Conservation (phyloP, 768 basidiomycete species). For the Collybia sp. region DNA sequence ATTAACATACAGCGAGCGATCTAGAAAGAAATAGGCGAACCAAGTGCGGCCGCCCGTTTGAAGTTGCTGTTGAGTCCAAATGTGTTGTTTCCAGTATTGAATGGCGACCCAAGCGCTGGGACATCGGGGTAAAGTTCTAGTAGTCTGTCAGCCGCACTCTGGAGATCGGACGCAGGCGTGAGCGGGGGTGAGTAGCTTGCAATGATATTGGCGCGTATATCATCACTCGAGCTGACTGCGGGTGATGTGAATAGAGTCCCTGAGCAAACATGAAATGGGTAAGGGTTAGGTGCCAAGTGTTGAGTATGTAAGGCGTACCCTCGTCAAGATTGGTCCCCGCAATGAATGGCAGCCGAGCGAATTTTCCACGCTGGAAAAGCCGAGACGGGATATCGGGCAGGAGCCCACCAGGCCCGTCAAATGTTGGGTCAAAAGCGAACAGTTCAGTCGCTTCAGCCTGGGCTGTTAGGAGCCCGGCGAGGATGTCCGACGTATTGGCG, state of each 20-base stretch:
- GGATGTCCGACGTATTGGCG: constrained; percentile 9
- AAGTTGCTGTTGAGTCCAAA: constrained; percentile 30
- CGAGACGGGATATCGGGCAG: constrained; percentile 33
- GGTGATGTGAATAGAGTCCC: constrained; percentile 30
- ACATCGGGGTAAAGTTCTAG: constrained; percentile 34
- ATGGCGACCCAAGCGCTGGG: constrained; percentile 38
- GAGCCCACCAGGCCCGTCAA: constrained; percentile 37
- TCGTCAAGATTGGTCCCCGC: constrained; percentile 41
- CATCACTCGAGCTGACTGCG: constrained; percentile 15
- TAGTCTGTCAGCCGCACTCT: constrained; percentile 13
- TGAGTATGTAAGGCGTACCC: constrained; percentile 22
- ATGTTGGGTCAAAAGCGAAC: constrained; percentile 29
- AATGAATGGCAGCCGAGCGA: constrained; percentile 36
- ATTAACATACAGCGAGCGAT: neutral
- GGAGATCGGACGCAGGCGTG: constrained; percentile 16
- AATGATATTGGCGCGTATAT: constrained; percentile 22
- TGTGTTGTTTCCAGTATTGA: constrained; percentile 33
- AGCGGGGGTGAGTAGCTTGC: constrained; percentile 9
- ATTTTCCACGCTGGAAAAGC: constrained; percentile 20
- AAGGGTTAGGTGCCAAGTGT: neutral
- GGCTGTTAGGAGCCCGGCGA: constrained; percentile 8
- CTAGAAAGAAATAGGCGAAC: neutral
- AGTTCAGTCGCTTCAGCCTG: constrained; percentile 9
- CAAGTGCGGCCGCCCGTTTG: constrained; percentile 24
- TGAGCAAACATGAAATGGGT: constrained; percentile 5